Conservation (phyloP, 805 yeast genomes). For the Sugiyamaella smithiae region DNA sequence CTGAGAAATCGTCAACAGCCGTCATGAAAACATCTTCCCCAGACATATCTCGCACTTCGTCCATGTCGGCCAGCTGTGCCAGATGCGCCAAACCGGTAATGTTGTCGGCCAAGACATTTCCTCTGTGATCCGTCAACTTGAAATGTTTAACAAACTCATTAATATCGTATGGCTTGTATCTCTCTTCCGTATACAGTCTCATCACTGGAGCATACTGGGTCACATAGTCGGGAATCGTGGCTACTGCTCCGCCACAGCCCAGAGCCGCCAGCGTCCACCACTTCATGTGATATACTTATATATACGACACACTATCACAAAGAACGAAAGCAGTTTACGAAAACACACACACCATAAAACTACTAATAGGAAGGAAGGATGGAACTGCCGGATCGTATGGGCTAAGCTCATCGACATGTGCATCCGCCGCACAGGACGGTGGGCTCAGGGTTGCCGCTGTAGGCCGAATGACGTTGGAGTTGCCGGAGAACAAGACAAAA, state of each 20-base stretch:
- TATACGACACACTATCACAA: too few relatives aligned
- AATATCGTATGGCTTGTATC: conserved; percentile 80
- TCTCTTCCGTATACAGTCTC: conserved; percentile 84
- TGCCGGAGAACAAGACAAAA: too few relatives aligned
- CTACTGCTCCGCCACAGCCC: background rate
- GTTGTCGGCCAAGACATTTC: conserved; percentile 36
- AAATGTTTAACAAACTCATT: conserved; percentile 66
- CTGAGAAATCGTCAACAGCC: conserved; percentile 65
- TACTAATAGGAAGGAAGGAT: background rate
- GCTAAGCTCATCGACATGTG: too few relatives aligned
- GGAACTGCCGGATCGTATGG: too few relatives aligned
- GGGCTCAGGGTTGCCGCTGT: too few relatives aligned
- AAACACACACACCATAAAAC: background rate
- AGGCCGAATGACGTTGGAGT: too few relatives aligned
- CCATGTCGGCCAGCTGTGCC: conserved; percentile 11
- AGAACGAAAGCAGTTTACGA: background rate
- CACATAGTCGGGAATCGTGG: conserved; percentile 31
- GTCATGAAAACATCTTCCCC: conserved; percentile 53
- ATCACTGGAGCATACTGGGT: conserved; percentile 59
- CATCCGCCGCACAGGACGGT: too few relatives aligned
- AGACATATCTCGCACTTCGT: conserved; percentile 34
- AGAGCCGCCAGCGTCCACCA: background rate
- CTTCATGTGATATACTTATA: background rate
- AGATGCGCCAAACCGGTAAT: conserved; percentile 13
- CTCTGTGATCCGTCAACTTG: conserved; percentile 52